Conservation (phyloP, 768 basidiomycete genomes). For the Tylopilus rubrobrunneus region DNA sequence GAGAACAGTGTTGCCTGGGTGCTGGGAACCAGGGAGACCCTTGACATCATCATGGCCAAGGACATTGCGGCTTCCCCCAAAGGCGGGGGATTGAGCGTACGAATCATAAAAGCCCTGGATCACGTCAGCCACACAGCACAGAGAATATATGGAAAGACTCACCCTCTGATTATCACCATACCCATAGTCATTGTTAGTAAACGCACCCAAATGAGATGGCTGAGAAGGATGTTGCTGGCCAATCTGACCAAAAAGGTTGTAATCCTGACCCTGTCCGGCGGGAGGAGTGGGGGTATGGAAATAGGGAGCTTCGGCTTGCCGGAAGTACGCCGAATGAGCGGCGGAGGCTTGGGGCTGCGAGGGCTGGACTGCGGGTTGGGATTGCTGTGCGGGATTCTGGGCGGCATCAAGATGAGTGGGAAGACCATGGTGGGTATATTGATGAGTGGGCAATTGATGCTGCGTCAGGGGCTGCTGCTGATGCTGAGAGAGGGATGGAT, state of each 20-base stretch:
- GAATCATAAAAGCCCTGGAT: constrained; percentile 73
- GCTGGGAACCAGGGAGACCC: constrained; percentile 57
- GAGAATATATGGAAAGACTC: constrained; percentile 22
- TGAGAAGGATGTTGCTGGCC: constrained; percentile 53
- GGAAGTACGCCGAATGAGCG: constrained; percentile 64
- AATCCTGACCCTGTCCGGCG: constrained; percentile 55
- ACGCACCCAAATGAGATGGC: constrained; percentile 46
- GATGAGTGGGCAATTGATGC: constrained; percentile 38
- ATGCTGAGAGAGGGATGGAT: constrained; percentile 29
- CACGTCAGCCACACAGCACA: constrained; percentile 12
- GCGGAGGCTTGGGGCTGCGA: constrained; percentile 46
- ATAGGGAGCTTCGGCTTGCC: constrained; percentile 66
- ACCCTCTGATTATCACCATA: constrained; percentile 69
- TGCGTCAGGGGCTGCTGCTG: constrained; percentile 31
- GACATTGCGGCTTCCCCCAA: constrained; percentile 55
- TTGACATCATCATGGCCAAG: constrained; percentile 77
- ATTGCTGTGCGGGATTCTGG: constrained; percentile 39
- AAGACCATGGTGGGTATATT: constrained; percentile 65
- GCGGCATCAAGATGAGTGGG: constrained; percentile 59
- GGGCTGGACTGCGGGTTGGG: constrained; percentile 39
- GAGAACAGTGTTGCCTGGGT: constrained; percentile 45
- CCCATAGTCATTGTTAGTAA: constrained; percentile 61
- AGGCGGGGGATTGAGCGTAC: constrained; percentile 61
- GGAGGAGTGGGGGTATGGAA: constrained; percentile 80
- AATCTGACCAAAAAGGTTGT: constrained; percentile 66